Conservation (phyloP, 2,329 filamentous ascomycete genomes). For the Penicillium griseofulvum region DNA sequence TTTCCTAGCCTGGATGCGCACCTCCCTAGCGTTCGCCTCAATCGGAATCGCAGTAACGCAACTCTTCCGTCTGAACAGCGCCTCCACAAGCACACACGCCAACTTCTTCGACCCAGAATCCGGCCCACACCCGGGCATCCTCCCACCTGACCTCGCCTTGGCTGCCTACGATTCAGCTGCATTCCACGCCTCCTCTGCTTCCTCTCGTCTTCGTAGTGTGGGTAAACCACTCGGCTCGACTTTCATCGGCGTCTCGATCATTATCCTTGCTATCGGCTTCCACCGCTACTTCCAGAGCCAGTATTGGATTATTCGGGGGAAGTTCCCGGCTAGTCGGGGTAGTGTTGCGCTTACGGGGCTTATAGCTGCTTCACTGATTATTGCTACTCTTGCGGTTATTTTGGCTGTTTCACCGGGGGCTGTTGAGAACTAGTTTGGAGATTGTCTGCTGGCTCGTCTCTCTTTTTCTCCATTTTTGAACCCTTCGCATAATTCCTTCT, state of each 20-base stretch:
- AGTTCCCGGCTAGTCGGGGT: constrained; percentile 63
- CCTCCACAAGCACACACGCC: constrained; percentile 30
- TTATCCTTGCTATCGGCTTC: constrained; percentile 62
- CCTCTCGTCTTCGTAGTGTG: constrained; percentile 47
- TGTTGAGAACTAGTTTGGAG: constrained; percentile 25
- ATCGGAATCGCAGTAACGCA: constrained; percentile 67
- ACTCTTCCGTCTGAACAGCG: constrained; percentile 63
- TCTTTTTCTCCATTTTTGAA: background rate
- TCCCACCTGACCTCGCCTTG: constrained; percentile 19
- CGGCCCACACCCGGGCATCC: constrained; percentile 8
- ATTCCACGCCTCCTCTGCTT: constrained; percentile 18
- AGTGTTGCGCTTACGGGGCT: constrained; percentile 59
- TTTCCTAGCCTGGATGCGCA: constrained; percentile 67
- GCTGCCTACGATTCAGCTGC: constrained; percentile 14
- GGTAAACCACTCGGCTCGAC: constrained; percentile 64
- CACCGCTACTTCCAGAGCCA: constrained; percentile 66
- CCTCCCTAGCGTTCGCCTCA: constrained; percentile 62
- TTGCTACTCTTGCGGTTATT: constrained; percentile 60
- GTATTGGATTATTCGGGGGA: constrained; percentile 65
- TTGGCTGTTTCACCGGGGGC: constrained; percentile 52
- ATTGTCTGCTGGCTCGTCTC: background rate
- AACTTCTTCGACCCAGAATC: background rate
- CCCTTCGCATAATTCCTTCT: background rate
- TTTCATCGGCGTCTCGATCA: constrained; percentile 60
- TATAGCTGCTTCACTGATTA: constrained; percentile 56